Base-by-base conservation (phyloP, 2,329 filamentous ascomycete species). In the Exserohilum rostratum region DNA sequence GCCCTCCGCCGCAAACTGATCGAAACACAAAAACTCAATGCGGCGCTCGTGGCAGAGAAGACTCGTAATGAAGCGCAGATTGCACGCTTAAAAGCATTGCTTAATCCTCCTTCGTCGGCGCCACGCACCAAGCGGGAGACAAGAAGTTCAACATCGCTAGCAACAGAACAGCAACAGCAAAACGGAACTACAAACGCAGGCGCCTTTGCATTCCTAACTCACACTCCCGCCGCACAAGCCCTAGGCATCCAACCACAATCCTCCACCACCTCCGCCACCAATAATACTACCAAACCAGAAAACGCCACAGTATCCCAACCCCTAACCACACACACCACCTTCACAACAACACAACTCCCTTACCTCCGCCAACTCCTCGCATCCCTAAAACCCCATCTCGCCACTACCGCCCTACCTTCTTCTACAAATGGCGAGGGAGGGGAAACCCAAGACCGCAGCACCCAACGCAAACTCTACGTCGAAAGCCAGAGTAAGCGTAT, bases 341-440 rank as follows among this genome's bases (percentile, higher is more conserved):
- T 97, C 73, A 87, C 90, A 0, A 82, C 96, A 17, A 90, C 89
- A 2, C 93, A 98, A 71, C 80, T 97, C 17, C 90, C 91, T 25
- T 86, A 91, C 0, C 80, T 99, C 40, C 87, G 90, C 54, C 79
- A 85, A 6, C 80, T 96, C 6, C 79, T 96, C 44, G 80, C 85
- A 9, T 82, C 84, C 11, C 78, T 96, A 31, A 80, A 87, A 57
- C 86, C 90, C 0, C 86, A 88, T 55, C 77, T 96, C 25, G 63
- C 67, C 27, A 78, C 43, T 74, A 80, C 58, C 57, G 68, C 37
- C 58, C 64, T 59, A 60, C 70, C 57, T 3, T n/a, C 30, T 5
- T 29, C 58, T 2, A 58, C 12, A 7, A 48, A 40, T 18, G n/a
- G 27, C n/a, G n/a, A n/a, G n/a, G n/a, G n/a, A n/a, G n/a, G n/a